Conservation (phyloP, 2,329 filamentous ascomycete genomes). For the Fusarium sublunatum region DNA sequence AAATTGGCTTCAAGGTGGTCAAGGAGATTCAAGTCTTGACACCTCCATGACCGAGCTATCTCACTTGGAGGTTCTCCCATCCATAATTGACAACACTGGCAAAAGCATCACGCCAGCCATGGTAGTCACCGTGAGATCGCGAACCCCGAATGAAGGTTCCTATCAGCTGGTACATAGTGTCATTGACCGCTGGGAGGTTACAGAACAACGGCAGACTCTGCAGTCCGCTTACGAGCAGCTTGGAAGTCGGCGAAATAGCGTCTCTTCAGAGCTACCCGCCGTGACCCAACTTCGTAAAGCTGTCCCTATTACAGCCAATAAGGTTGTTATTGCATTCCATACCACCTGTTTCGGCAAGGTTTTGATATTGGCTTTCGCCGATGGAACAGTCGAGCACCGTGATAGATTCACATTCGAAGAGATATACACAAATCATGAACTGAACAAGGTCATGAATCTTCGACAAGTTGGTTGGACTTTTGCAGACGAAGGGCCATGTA, state of each 20-base stretch:
- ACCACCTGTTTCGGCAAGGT: slow-evolving; percentile 77
- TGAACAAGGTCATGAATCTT: slow-evolving; percentile 74
- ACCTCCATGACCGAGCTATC: slow-evolving; percentile 72
- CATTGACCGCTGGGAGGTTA: slow-evolving; percentile 84
- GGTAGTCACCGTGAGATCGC: slow-evolving; percentile 78
- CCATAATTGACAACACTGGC: slow-evolving; percentile 68
- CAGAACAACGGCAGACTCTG: slow-evolving; percentile 73
- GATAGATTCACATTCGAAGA: slow-evolving; percentile 79
- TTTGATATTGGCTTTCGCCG: slow-evolving; percentile 78
- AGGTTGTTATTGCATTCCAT: slow-evolving; percentile 76
- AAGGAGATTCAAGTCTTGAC: slow-evolving; percentile 57
- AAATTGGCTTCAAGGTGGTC: slow-evolving; percentile 65
- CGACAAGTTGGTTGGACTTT: slow-evolving; percentile 84
- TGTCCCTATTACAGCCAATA: slow-evolving; percentile 76
- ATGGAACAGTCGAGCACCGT: slow-evolving; percentile 83
- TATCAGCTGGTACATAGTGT: slow-evolving; percentile 77
- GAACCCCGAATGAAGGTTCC: slow-evolving; percentile 64
- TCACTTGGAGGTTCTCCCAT: slow-evolving; percentile 78
- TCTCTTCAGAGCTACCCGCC: slow-evolving; percentile 50
- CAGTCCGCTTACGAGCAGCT: slow-evolving; percentile 84
- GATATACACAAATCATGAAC: slow-evolving; percentile 72
- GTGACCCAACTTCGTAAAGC: slow-evolving; percentile 67
- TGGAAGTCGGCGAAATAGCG: slow-evolving; percentile 68
- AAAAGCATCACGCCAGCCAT: slow-evolving; percentile 68
- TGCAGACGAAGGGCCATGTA: slow-evolving; percentile 72